These are phyloP conservation scores for Phytopythium delawarense DNA, from an alignment of 352 stramenopile species.

Conservation along the genomic window DNA sequence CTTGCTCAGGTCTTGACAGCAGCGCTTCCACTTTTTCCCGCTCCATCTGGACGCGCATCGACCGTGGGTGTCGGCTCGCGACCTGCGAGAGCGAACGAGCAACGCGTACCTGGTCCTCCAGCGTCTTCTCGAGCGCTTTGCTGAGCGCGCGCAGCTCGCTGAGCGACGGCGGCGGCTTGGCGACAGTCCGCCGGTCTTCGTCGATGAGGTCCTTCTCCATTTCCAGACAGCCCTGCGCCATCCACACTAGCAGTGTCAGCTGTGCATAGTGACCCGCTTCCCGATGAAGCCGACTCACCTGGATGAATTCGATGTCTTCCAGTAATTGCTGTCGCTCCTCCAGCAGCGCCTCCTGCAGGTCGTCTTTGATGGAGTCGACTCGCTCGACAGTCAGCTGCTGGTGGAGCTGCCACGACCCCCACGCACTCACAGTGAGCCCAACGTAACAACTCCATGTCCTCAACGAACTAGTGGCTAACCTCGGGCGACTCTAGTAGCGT, in stretches of 20 bases:
- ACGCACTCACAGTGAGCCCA: background rate
- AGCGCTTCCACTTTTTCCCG: conserved; percentile 5
- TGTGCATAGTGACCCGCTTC: background rate
- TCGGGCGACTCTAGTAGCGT: conserved; percentile 54
- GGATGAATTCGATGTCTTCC: conserved; percentile 84
- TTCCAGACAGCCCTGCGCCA: conserved; percentile 59
- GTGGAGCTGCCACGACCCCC: conserved; percentile 23
- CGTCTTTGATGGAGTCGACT: conserved; percentile 64
- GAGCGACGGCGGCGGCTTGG: conserved; percentile 42
- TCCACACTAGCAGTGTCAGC: background rate
- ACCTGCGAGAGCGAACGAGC: background rate
- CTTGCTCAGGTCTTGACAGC: background rate
- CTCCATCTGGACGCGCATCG: background rate
- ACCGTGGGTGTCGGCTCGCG: background rate
- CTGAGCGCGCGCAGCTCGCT: conserved; percentile 62
- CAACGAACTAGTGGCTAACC: conserved; percentile 14
- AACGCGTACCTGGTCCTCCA: conserved; percentile 45
- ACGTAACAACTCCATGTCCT: background rate
- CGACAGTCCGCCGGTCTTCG: conserved; percentile 53
- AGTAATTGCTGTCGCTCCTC: conserved; percentile 62
- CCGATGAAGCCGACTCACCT: conserved; percentile 24
- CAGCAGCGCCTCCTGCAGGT: conserved; percentile 48
- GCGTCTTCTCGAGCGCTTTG: conserved; percentile 52
- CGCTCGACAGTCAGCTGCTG: conserved; percentile 59
- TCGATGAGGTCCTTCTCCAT: conserved; percentile 85